Evolutionary conservation across 2,329 filamentous ascomycete genomes (phyloP).

Genomic region (Ophiostoma himal-ulmi): DNA sequence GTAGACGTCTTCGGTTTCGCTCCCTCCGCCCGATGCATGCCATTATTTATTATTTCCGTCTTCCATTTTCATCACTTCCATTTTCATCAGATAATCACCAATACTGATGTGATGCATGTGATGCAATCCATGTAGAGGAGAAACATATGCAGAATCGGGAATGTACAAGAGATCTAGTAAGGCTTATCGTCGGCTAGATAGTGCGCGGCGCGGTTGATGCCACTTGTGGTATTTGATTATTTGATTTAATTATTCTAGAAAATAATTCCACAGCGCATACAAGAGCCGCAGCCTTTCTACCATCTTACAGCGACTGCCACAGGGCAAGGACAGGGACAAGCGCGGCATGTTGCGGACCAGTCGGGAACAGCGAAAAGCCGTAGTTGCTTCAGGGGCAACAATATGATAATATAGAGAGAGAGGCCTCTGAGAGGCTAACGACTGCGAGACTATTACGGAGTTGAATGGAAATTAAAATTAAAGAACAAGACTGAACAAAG

Average conservation of each 20-base stretch:
- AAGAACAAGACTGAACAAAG: background rate
- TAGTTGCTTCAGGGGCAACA: background rate
- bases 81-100: background rate
- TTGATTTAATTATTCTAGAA: background rate
- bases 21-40: background rate
- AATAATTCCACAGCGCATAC: background rate
- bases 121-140: too few species aligned
- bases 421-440: too few species aligned
- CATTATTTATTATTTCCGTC: background rate
- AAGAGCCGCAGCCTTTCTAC: background rate
- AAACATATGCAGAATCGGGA: background rate
- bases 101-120: background rate
- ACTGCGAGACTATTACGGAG: too few species aligned
- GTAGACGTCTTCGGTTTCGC: background rate
- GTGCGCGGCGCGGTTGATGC: background rate
- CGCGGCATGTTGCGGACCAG: background rate
- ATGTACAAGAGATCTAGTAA: background rate
- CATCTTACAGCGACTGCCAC: too few species aligned
- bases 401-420: too few species aligned
- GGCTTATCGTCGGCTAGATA: conserved; percentile 9
- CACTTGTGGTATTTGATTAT: background rate
- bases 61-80: background rate
- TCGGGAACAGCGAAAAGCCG: conserved; percentile 6
- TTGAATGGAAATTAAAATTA: background rate
- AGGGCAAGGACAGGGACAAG: background rate